A percentile compares a stretch with the other conserved stretches of the same genome.
phyloP scores from a whole-genome alignment of 495 filamentous ascomycete genomes.

The Trichocladium uniseriatum region DNA sequence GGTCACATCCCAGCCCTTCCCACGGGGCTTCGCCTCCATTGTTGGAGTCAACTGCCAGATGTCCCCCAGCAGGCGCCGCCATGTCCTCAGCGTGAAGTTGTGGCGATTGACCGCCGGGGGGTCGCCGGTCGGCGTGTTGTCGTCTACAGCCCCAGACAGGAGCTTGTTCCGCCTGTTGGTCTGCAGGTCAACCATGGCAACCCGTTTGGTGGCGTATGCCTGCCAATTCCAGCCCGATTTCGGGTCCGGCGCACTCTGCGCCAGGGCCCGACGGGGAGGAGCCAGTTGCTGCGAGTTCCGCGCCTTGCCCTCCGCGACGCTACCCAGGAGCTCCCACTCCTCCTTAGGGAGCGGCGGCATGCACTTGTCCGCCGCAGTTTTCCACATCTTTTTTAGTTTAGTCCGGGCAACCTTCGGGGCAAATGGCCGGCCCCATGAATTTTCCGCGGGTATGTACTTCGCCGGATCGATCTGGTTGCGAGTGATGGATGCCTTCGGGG shows the following conservation, averaged over 20 bases:
- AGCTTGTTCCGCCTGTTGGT: slow-evolving; percentile 20
- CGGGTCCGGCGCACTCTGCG: not conserved
- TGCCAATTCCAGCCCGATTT: slow-evolving; percentile 18
- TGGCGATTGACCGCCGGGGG: slow-evolving; percentile 23
- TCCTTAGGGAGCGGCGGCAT: slow-evolving; percentile 61
- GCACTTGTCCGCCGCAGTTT: slow-evolving; percentile 41
- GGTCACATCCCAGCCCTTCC: slow-evolving; percentile 18
- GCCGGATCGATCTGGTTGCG: slow-evolving; percentile 38
- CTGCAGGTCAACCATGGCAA: slow-evolving; percentile 12
- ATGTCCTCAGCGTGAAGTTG: slow-evolving; percentile 12
- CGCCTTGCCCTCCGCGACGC: slow-evolving; percentile 49
- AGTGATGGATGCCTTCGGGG: slow-evolving; percentile 26
- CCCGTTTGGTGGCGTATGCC: slow-evolving; percentile 15
- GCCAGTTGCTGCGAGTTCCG: slow-evolving; percentile 24
- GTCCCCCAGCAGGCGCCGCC: slow-evolving; percentile 24
- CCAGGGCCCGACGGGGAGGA: slow-evolving; percentile 21
- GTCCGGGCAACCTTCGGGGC: slow-evolving; percentile 44
- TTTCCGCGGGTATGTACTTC: slow-evolving; percentile 45
- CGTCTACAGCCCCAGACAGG: slow-evolving; percentile 26
- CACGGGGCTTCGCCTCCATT: slow-evolving; percentile 19
- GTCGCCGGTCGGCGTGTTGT: slow-evolving; percentile 27
- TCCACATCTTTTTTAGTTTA: slow-evolving; percentile 54
- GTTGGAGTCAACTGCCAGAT: slow-evolving; percentile 29
- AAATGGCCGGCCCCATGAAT: slow-evolving; percentile 55
- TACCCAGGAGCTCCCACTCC: slow-evolving; percentile 56